phyloP scores from a whole-genome alignment of 148 eudicot genomes.

The Cornus suecica region DNA sequence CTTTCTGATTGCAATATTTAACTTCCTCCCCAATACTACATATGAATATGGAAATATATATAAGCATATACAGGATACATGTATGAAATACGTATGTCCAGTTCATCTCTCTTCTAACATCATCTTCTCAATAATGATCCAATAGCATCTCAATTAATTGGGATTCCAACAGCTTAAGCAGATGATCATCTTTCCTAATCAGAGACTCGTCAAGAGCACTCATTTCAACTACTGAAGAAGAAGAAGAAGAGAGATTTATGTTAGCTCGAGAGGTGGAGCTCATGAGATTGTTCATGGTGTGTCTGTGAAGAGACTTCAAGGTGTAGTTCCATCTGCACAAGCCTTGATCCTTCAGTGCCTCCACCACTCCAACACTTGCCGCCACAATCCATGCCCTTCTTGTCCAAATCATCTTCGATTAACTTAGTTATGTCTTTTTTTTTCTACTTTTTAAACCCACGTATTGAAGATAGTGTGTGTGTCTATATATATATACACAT shows the following conservation, averaged over 20 bases:
- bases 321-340: slow-evolving; percentile 33
- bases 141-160: slow-evolving; percentile 4
- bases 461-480: not conserved
- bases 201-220: slow-evolving; percentile 30
- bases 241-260: not conserved
- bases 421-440: not conserved
- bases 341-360: slow-evolving; percentile 33
- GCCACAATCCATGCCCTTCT: slow-evolving; percentile 31
- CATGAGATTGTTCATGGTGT: slow-evolving; percentile 22
- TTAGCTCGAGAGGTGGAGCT: slow-evolving; percentile 16
- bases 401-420: slow-evolving; percentile 17
- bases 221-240: not conserved
- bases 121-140: too few relatives aligned
- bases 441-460: not conserved
- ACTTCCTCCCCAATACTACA: too few relatives aligned
- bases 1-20: too few relatives aligned
- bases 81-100: too few relatives aligned
- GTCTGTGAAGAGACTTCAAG: slow-evolving; percentile 18
- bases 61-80: too few relatives aligned
- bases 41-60: too few relatives aligned
- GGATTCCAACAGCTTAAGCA: slow-evolving; percentile 44
- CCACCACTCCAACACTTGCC: slow-evolving; percentile 24
- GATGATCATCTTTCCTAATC: slow-evolving; percentile 31
- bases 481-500: not conserved
- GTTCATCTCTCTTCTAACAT: too few relatives aligned